These are phyloP conservation scores for Saccharomyces eubayanus DNA, from an alignment of 805 yeast genomes.

Conservation along the genomic window DNA sequence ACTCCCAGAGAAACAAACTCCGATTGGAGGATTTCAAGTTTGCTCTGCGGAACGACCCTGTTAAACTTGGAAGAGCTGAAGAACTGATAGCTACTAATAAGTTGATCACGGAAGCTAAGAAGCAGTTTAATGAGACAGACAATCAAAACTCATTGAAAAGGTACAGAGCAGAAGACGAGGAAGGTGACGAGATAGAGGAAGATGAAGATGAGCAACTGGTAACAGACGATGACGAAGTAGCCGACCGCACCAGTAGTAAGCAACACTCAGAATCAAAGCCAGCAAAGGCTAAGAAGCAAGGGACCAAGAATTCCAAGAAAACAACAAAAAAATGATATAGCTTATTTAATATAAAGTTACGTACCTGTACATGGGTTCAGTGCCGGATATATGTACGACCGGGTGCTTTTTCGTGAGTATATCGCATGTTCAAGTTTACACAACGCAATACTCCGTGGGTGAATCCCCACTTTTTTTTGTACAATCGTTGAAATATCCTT, in stretches of 20 bases:
- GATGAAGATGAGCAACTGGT: conserved; percentile 13
- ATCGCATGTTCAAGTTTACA: no score
- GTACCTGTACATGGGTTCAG: background rate
- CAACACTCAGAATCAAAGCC: conserved; percentile 1
- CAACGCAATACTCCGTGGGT: no score
- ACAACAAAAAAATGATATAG: conserved; percentile 25
- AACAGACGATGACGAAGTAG: conserved; percentile 9
- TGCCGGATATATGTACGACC: background rate
- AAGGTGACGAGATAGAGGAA: conserved; percentile 26
- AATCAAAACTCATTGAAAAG: conserved; percentile 32
- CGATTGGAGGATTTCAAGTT: conserved; percentile 67
- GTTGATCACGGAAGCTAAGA: conserved; percentile 57
- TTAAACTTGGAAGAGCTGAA: conserved; percentile 60
- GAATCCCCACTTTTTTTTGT: no score
- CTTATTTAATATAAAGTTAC: background rate
- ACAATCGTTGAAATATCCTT: no score
- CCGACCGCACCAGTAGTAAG: background rate
- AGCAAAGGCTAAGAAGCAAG: conserved; percentile 5
- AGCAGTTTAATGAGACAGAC: conserved; percentile 57
- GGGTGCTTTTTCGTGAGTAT: background rate
- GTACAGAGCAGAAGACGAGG: conserved; percentile 18
- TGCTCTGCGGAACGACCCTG: conserved; percentile 56
- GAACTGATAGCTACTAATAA: conserved; percentile 54
- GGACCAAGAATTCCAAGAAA: conserved; percentile 15
- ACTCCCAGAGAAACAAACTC: conserved; percentile 50